These are phyloP conservation scores for Waitea zeae DNA, from an alignment of 1,284 basidiomycete genomes.

Conservation along the genomic window DNA sequence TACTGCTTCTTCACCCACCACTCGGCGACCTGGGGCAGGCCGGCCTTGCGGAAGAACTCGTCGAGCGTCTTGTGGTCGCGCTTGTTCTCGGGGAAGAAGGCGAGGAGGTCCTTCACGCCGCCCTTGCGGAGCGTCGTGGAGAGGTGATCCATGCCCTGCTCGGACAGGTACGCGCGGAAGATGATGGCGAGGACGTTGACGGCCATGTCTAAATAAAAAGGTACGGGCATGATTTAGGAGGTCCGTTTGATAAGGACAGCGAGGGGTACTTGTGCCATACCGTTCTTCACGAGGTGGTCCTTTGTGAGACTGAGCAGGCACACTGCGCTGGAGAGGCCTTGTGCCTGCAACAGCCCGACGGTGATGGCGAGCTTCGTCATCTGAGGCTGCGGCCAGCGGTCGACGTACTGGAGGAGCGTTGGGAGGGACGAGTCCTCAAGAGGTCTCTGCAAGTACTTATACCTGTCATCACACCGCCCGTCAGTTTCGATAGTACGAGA, in stretches of 20 bases:
- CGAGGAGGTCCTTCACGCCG: conserved; percentile 71
- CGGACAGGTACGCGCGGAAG: conserved; percentile 65
- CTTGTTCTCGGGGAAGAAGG: conserved; percentile 77
- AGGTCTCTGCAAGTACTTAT: conserved; percentile 96
- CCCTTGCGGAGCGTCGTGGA: conserved; percentile 62
- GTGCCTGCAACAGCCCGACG: conserved; percentile 67
- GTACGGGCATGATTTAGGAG: not conserved
- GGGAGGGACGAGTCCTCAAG: conserved; percentile 79
- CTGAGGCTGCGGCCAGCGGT: conserved; percentile 62
- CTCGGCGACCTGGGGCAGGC: conserved; percentile 65
- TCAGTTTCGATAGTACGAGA: not conserved
- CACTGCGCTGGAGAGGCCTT: conserved; percentile 61
- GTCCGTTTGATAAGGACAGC: conserved; percentile 10
- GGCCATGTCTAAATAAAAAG: conserved; percentile 39
- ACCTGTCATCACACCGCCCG: conserved; percentile 30
- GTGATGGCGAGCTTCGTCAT: conserved; percentile 74
- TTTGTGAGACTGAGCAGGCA: conserved; percentile 76
- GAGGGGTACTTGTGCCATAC: too few relatives aligned
- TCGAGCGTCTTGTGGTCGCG: conserved; percentile 61
- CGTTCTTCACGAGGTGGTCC: conserved; percentile 91
- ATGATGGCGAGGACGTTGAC: conserved; percentile 64
- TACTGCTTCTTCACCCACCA: conserved; percentile 86
- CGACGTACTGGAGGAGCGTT: conserved; percentile 76
- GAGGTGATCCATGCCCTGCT: conserved; percentile 79
- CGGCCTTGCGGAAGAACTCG: conserved; percentile 72